These are phyloP conservation scores for Xylariomycetidae sp. DNA, from an alignment of 2,329 filamentous ascomycete species.

Conservation along the genomic window DNA sequence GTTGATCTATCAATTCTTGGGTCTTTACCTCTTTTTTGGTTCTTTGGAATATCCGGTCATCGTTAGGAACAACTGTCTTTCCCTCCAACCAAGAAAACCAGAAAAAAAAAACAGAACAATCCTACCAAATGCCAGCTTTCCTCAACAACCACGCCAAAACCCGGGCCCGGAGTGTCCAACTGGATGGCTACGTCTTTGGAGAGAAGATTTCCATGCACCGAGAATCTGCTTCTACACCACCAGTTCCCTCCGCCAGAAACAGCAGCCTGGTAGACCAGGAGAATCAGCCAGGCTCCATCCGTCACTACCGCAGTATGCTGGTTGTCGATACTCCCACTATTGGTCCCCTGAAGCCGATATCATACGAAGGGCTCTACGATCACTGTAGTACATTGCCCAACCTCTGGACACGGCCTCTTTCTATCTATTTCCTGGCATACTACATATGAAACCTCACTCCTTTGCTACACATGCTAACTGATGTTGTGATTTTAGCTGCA, in stretches of 20 bases:
- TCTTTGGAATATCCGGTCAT: conserved; percentile 31
- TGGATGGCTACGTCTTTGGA: conserved; percentile 29
- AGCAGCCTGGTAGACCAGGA: conserved; percentile 31
- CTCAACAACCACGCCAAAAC: conserved; percentile 38
- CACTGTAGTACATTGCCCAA: no score
- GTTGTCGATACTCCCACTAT: conserved; percentile 46
- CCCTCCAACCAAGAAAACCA: conserved; percentile 15
- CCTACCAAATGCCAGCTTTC: conserved; percentile 36
- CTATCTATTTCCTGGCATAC: conserved; percentile 15
- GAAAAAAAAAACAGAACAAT: conserved; percentile 14
- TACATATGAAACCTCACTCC: conserved; percentile 9
- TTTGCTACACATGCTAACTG: conserved; percentile 34
- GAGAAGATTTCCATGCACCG: conserved; percentile 12
- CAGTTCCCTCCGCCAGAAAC: conserved; percentile 25
- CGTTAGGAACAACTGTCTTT: conserved; percentile 28
- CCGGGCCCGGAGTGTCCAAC: conserved; percentile 45
- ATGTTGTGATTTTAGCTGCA: conserved; percentile 32
- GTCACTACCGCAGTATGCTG: conserved; percentile 49
- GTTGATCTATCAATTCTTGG: conserved; percentile 47
- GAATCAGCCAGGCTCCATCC: conserved; percentile 31
- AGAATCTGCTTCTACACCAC: conserved; percentile 17
- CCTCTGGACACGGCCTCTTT: conserved; percentile 18
- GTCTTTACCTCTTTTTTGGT: conserved; percentile 27
- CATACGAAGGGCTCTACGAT: conserved; percentile 43
- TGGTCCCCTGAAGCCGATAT: conserved; percentile 37